Evolutionary conservation across 2,329 filamentous ascomycete genomes (phyloP).

Genomic region (Corynespora cassiicola): DNA sequence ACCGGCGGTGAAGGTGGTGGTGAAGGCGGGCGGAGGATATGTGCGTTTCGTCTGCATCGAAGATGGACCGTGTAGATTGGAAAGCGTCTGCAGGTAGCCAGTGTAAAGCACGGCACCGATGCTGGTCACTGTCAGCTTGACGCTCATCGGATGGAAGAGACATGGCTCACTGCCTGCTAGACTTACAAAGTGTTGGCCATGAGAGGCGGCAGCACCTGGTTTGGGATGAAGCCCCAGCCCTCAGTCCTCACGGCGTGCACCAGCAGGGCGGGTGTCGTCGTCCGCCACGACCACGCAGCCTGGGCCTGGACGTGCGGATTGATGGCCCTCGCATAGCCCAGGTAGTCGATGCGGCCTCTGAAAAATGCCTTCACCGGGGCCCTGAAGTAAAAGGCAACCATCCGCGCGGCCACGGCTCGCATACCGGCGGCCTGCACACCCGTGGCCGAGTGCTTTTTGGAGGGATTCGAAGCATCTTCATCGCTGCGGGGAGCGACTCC

Average conservation of each 20-base stretch:
- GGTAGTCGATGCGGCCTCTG: constrained; percentile 85
- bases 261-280: constrained; percentile 74
- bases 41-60: constrained; percentile 66
- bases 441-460: constrained; percentile 64
- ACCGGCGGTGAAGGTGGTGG: constrained; percentile 72
- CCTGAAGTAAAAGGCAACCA: constrained; percentile 89
- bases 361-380: constrained; percentile 94
- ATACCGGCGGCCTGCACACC: constrained; percentile 87
- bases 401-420: constrained; percentile 81
- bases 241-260: constrained; percentile 71
- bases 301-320: constrained; percentile 60
- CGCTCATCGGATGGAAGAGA: too few relatives aligned
- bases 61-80: constrained; percentile 70
- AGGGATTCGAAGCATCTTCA: constrained; percentile 36
- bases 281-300: constrained; percentile 64
- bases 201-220: constrained; percentile 78
- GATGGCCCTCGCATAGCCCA: constrained; percentile 68
- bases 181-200: constrained; percentile 72
- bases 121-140: constrained; percentile 38
- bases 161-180: background rate
- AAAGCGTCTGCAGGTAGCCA: constrained; percentile 74
- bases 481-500: constrained; percentile 33
- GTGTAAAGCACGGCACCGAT: constrained; percentile 80
- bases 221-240: constrained; percentile 76
- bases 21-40: constrained; percentile 71